phyloP scores from a whole-genome alignment of 2,329 filamentous ascomycete species.

The Elsinoe australis region DNA sequence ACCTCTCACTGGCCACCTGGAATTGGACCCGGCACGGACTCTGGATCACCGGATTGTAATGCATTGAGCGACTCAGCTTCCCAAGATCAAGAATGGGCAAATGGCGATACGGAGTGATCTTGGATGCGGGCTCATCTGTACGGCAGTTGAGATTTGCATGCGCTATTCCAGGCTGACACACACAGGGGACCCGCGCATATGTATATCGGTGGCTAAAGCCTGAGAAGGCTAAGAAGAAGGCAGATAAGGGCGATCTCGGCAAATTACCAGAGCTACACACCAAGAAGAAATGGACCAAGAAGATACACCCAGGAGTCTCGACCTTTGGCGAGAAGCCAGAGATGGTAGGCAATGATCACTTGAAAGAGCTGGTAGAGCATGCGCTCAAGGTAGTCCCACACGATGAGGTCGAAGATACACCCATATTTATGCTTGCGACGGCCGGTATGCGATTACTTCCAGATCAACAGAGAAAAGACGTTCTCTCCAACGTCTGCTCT shows the following conservation, averaged over 20 bases:
- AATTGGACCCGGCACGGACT: too few relatives aligned
- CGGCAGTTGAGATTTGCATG: constrained; percentile 24
- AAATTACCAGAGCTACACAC: constrained; percentile 73
- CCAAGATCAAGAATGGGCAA: constrained; percentile 15
- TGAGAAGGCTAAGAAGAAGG: constrained; percentile 56
- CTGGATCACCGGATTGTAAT: constrained; percentile 11
- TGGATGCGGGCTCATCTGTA: constrained; percentile 92
- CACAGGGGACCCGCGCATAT: constrained; percentile 75
- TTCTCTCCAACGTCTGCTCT: constrained; percentile 71
- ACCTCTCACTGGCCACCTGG: too few relatives aligned
- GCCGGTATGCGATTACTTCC: constrained; percentile 88
- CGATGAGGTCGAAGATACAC: constrained; percentile 71
- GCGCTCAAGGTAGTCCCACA: constrained; percentile 70
- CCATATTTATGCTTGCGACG: constrained; percentile 90
- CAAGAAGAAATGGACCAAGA: constrained; percentile 82
- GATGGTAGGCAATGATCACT: constrained; percentile 71
- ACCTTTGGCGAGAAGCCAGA: constrained; percentile 73
- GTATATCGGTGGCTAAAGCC: constrained; percentile 90
- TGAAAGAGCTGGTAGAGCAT: constrained; percentile 71
- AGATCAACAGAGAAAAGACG: constrained; percentile 59
- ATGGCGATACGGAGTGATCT: constrained; percentile 73
- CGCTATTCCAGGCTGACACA: constrained; percentile 22
- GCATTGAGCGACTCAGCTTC: constrained; percentile 7
- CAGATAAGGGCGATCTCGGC: constrained; percentile 52
- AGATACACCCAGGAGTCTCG: constrained; percentile 83